phyloP scores from a whole-genome alignment of 164 flowering plant species.

The Euptelea pleiosperma region DNA sequence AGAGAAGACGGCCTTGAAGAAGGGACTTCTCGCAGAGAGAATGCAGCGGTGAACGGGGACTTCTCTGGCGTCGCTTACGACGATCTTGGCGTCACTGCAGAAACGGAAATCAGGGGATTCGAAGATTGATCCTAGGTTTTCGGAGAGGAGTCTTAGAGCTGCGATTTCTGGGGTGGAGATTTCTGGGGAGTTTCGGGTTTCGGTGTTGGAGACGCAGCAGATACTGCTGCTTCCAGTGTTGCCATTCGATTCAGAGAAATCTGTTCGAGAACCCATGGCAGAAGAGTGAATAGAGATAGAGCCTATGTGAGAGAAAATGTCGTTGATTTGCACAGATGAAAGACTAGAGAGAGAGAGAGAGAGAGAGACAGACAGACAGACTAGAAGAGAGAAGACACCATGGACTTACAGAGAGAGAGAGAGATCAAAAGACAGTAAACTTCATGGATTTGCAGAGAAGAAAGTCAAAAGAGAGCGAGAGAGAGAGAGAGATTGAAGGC shows the following conservation, averaged over 20 bases:
- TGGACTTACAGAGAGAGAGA: background rate
- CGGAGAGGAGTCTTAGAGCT: constrained; percentile 50
- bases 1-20: constrained; percentile 44
- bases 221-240: constrained; percentile 41
- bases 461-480: background rate
- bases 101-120: constrained; percentile 29
- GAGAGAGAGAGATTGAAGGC: no score
- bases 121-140: constrained; percentile 44
- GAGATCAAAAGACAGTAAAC: background rate
- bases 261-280: constrained; percentile 30
- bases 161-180: constrained; percentile 28
- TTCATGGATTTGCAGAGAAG: background rate
- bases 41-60: constrained; percentile 69
- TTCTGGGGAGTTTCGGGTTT: constrained; percentile 22
- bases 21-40: constrained; percentile 52
- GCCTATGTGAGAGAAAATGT: no score
- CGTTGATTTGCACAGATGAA: no score
- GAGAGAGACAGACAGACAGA: no score
- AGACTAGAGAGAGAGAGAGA: no score
- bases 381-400: no score
- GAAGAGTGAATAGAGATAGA: no score
- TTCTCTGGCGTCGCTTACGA: constrained; percentile 34
- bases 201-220: constrained; percentile 28
- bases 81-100: constrained; percentile 62
- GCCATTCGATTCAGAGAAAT: constrained; percentile 65